Percentiles rank a stretch among this genome's conserved stretches.
Evolutionary conservation across 495 filamentous ascomycete species (phyloP).

Genomic region (Podospora conica): DNA sequence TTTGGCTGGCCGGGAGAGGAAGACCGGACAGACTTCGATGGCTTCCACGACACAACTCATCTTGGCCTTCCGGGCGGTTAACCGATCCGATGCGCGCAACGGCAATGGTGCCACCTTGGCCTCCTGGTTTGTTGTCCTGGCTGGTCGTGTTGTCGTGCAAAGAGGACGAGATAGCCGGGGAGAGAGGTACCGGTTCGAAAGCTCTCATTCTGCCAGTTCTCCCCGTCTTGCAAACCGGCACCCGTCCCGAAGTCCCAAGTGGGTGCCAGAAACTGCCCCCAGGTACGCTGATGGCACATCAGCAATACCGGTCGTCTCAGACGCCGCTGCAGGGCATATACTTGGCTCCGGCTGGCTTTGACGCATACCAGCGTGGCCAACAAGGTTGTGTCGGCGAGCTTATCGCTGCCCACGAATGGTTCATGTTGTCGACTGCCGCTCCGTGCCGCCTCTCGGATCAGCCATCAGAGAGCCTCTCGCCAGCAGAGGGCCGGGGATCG

Average conservation of each 20-base stretch:
- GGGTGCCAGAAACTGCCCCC: not conserved
- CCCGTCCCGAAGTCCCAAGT: conserved; percentile 12
- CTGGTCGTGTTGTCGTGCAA: too few species aligned
- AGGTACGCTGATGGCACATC: conserved; percentile 9
- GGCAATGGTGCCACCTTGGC: not conserved
- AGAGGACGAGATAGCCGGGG: not conserved
- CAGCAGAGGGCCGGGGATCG: not conserved
- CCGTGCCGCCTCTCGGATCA: not conserved
- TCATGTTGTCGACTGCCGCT: conserved; percentile 16
- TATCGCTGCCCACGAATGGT: conserved; percentile 6
- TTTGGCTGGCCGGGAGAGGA: conserved; percentile 30
- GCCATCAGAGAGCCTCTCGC: not conserved
- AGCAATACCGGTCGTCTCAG: conserved; percentile 19
- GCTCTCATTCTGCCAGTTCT: conserved; percentile 25
- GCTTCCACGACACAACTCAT: conserved; percentile 19
- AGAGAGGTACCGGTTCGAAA: conserved; percentile 19
- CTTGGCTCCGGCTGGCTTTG: conserved; percentile 14
- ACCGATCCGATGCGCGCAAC: conserved; percentile 31
- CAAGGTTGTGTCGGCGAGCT: conserved; percentile 1
- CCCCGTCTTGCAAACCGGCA: conserved; percentile 20
- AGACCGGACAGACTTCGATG: conserved; percentile 26
- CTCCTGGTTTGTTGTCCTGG: not conserved
- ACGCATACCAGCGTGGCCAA: conserved; percentile 9
- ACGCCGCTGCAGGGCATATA: conserved; percentile 10
- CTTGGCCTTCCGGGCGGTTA: conserved; percentile 26